Conservation (phyloP, 2,329 filamentous ascomycete genomes). For the Ophiostoma piceae region DNA sequence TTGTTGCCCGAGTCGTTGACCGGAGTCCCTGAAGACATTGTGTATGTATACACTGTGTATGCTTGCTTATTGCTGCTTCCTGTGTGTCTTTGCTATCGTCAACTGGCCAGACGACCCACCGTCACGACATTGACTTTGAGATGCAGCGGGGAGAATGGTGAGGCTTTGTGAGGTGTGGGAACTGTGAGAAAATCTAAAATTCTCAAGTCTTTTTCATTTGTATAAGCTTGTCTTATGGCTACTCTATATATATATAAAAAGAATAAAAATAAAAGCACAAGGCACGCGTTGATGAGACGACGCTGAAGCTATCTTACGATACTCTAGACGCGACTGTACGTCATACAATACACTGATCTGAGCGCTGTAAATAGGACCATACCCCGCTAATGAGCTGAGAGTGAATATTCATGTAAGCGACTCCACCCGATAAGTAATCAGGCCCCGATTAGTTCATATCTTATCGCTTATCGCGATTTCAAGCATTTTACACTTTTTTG, state of each 20-base stretch:
- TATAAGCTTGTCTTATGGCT: too few relatives aligned
- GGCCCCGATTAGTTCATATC: conserved; percentile 12
- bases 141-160: background rate
- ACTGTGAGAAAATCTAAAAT: too few relatives aligned
- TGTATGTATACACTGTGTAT: background rate
- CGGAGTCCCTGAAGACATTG: background rate
- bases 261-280: too few relatives aligned
- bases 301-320: too few relatives aligned
- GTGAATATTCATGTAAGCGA: background rate
- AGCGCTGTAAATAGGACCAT: too few relatives aligned
- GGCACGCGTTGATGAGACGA: too few relatives aligned
- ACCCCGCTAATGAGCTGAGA: too few relatives aligned
- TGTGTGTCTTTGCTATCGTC: background rate
- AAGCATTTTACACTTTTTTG: conserved; percentile 11
- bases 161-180: background rate
- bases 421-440: background rate
- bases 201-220: too few relatives aligned
- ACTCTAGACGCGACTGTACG: too few relatives aligned
- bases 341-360: too few relatives aligned
- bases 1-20: background rate
- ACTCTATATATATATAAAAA: too few relatives aligned
- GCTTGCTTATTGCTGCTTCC: background rate
- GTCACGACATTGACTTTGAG: too few relatives aligned
- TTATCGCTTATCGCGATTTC: conserved; percentile 16
- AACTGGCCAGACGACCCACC: background rate